Conservation (phyloP, 306 rosid genomes). For the Glycine tomentella region DNA sequence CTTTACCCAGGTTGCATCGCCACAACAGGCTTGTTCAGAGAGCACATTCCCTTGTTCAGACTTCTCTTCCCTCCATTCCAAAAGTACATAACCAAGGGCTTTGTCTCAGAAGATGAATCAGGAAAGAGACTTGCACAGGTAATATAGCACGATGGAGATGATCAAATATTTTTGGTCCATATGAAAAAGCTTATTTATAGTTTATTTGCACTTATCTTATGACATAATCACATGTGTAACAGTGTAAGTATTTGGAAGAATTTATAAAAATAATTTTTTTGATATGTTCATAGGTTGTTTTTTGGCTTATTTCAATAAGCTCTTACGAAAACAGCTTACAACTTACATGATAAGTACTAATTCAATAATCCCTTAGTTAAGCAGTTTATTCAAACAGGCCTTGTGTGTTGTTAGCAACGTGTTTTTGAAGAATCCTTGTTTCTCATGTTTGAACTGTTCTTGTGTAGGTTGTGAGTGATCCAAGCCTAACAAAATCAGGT, state of each 20-base stretch:
- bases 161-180: neutral
- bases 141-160: slow-evolving; percentile 6
- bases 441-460: slow-evolving; percentile 17
- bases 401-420: neutral
- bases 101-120: slow-evolving; percentile 82
- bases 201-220: too few relatives aligned
- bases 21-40: slow-evolving; percentile 90
- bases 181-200: too few relatives aligned
- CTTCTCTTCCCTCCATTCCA: slow-evolving; percentile 92
- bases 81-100: slow-evolving; percentile 86
- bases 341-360: too few relatives aligned
- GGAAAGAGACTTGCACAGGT: slow-evolving; percentile 97
- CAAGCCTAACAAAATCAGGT: slow-evolving; percentile 86
- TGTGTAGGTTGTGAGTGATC: slow-evolving; percentile 76
- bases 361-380: too few relatives aligned
- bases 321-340: neutral
- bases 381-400: neutral
- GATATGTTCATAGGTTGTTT: too few relatives aligned
- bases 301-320: neutral
- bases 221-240: too few relatives aligned
- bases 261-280: too few relatives aligned
- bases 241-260: neutral
- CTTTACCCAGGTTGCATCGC: slow-evolving; percentile 97
- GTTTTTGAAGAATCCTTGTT: neutral
- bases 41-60: slow-evolving; percentile 90